Evolutionary conservation across 208 protist genomes (phyloP), one percentile per base, ranked within the genome.

Genomic region (Leishmania tarentolae): DNA sequence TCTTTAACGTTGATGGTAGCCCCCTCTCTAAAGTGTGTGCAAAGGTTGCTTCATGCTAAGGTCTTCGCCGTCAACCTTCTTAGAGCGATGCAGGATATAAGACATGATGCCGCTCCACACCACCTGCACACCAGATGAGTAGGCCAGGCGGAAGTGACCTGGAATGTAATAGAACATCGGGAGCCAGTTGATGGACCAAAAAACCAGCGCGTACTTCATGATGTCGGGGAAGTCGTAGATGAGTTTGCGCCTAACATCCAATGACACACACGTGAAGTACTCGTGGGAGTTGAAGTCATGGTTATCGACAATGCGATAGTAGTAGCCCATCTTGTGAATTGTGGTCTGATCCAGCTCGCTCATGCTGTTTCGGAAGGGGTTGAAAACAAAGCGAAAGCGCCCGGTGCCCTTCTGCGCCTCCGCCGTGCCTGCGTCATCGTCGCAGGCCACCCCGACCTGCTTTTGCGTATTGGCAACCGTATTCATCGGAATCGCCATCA

Each of bases 141-240:
- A 97, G 2, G 93, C 86, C 37, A 95, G 87, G 6, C 94, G 86
- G 61, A 96, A 94, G 81, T 96, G 91, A 8, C 86, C 69, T 13
- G 91, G 89, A 44, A 97, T 92, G 80, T 91, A 96, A 84, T 95
- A 96, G 79, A 97, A 96, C 83, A 97, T 88, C 19, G 92, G 88
- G 0, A 96, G 75, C 90, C 92, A 95, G 81, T 97, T 95, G 21
- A 91, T 28, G 4, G 88, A 83, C 94, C 94, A 96, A 59, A 95
- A 96, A 0, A 90, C n/a, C 69, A 95, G 77, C 1, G 87, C 85
- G 66, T 93, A 94, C 71, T 82, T 79, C 56, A 92, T 79, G 59
- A 95, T 93, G 59, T 95, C 90, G 6, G 92, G 90, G 79, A 92
- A 93, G 78, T 95, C 91, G 63, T 92, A 50, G 9, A 84, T 81